Evolutionary conservation across 805 yeast genomes (phyloP).

Genomic region (Wickerhamomyces xylosicus): DNA sequence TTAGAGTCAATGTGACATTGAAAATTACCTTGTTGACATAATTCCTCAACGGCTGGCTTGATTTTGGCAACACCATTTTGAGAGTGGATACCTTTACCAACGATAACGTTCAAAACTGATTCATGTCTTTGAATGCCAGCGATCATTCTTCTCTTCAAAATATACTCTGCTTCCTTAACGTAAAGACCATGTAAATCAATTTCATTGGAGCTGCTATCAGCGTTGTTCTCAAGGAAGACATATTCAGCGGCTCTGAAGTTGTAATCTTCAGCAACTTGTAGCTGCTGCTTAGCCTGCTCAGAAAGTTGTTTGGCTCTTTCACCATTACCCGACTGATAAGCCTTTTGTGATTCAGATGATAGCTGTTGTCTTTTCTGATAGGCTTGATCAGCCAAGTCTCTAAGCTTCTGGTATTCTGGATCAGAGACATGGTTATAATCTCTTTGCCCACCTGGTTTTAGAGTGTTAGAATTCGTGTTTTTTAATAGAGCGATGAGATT

Average conservation of each 20-base stretch:
- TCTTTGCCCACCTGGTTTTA: constrained; percentile 13
- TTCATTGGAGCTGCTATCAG: constrained; percentile 77
- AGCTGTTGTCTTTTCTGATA: constrained; percentile 43
- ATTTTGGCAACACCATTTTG: constrained; percentile 73
- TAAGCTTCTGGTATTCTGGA: constrained; percentile 46
- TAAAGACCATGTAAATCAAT: constrained; percentile 89
- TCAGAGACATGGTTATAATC: constrained; percentile 74
- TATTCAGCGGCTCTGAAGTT: constrained; percentile 83
- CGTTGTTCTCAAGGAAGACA: constrained; percentile 79
- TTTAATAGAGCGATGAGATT: too few relatives aligned
- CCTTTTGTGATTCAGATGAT: constrained; percentile 62
- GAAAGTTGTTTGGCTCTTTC: constrained; percentile 64
- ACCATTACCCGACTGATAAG: constrained; percentile 68
- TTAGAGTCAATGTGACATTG: constrained; percentile 51
- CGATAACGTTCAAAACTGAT: constrained; percentile 65
- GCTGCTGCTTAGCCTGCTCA: constrained; percentile 52
- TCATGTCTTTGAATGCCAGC: constrained; percentile 51
- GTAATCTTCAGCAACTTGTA: constrained; percentile 50
- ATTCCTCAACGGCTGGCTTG: constrained; percentile 77
- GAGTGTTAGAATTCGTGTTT: not conserved
- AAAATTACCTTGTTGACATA: constrained; percentile 60
- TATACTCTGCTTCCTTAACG: constrained; percentile 79
- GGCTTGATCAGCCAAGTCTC: constrained; percentile 62
- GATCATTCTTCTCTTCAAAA: constrained; percentile 63
- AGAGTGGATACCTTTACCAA: constrained; percentile 89